Evolutionary conservation across 2,329 filamentous ascomycete genomes (phyloP).

Genomic region (Colletotrichum tanaceti): DNA sequence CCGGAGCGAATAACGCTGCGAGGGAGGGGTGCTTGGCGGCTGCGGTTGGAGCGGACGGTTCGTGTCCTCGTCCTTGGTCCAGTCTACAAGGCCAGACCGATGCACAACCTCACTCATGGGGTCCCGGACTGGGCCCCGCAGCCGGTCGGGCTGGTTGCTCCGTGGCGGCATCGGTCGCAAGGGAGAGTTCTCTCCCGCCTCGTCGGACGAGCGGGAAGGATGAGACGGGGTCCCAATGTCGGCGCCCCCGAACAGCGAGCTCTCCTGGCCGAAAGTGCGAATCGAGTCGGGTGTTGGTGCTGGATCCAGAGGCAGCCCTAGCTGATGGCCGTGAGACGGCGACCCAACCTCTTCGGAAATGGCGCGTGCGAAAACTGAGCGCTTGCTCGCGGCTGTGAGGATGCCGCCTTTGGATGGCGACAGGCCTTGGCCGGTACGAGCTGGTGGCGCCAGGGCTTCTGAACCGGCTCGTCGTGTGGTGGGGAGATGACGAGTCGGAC

Average conservation of each 20-base stretch:
- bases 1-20: neutral
- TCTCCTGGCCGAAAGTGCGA: conserved; percentile 40
- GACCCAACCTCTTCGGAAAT: conserved; percentile 12
- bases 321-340: neutral
- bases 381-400: neutral
- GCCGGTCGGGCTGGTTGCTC: neutral
- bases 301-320: conserved; percentile 5
- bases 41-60: neutral
- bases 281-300: conserved; percentile 22
- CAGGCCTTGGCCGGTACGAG: neutral
- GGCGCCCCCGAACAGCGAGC: conserved; percentile 34
- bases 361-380: conserved; percentile 26
- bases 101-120: conserved; percentile 25
- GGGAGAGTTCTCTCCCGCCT: conserved; percentile 16
- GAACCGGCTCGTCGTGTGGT: neutral
- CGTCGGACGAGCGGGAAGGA: conserved; percentile 10
- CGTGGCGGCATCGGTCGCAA: conserved; percentile 12
- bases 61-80: neutral
- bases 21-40: conserved; percentile 21
- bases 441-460: conserved; percentile 2
- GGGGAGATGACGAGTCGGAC: neutral
- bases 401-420: conserved; percentile 1
- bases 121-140: conserved; percentile 8
- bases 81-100: neutral
- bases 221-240: conserved; percentile 13